Evolutionary conservation across 139 green algal genomes (phyloP).

Genomic region (Coccomyxa sp.): DNA sequence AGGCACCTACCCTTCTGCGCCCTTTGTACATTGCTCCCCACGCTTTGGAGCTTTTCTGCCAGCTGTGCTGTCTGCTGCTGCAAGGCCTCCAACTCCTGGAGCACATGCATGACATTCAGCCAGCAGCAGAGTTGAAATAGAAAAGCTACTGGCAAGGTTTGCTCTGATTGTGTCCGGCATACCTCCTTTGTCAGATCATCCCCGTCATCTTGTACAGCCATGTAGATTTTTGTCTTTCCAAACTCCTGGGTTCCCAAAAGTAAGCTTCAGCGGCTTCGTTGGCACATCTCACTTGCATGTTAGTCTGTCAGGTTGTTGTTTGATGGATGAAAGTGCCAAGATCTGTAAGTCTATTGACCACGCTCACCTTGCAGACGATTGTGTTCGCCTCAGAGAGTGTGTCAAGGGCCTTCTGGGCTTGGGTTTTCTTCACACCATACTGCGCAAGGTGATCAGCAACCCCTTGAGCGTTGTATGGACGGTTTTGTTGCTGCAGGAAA

Average conservation of each 20-base stretch:
- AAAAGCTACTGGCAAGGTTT: background rate
- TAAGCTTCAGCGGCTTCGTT: too few relatives aligned
- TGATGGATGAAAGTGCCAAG: too few relatives aligned
- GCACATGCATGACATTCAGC: background rate
- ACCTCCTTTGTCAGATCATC: conserved; percentile 53
- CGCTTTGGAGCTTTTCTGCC: background rate
- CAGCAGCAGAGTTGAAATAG: background rate
- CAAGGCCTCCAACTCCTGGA: conserved; percentile 42
- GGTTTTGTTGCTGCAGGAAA: conserved; percentile 50
- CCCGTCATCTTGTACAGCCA: conserved; percentile 49
- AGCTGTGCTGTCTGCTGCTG: conserved; percentile 25
- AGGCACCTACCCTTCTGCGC: conserved; percentile 23
- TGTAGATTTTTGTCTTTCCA: conserved; percentile 79
- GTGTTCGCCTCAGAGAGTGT: conserved; percentile 37
- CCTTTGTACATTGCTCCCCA: conserved; percentile 4
- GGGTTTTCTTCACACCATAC: conserved; percentile 66
- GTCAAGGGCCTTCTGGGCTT: conserved; percentile 58
- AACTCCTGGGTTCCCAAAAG: conserved; percentile 51
- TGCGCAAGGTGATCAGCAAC: conserved; percentile 60
- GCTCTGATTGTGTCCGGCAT: background rate
- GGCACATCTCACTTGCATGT: too few relatives aligned
- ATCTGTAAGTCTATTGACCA: too few relatives aligned
- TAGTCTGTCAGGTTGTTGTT: too few relatives aligned
- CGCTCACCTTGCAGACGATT: conserved; percentile 55
- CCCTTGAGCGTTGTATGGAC: conserved; percentile 56